Evolutionary conservation across 768 basidiomycete species (phyloP).

Genomic region (Rubroboletus satanas): DNA sequence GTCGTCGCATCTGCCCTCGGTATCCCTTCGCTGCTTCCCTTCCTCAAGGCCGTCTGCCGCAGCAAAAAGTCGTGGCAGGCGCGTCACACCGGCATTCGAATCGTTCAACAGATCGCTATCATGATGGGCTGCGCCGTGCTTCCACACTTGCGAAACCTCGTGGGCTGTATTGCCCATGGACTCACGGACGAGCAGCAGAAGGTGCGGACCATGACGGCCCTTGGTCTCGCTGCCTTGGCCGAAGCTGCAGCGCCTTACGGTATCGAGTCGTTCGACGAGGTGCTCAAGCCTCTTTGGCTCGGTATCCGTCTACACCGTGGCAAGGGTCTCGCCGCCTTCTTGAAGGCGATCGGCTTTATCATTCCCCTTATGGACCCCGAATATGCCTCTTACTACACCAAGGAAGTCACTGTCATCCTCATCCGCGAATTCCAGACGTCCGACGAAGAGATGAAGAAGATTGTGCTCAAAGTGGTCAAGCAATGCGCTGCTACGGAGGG

Average conservation of each 20-base stretch:
- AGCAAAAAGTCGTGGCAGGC: constrained; percentile 99
- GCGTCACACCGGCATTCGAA: constrained; percentile 97
- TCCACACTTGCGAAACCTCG: constrained; percentile 93
- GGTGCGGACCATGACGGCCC: constrained; percentile 75
- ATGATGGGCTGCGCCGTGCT: constrained; percentile 99
- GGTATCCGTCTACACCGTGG: constrained; percentile 77
- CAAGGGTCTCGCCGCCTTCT: constrained; percentile 72
- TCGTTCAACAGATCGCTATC: constrained; percentile 98
- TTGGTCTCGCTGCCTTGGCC: constrained; percentile 84
- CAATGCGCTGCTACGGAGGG: constrained; percentile 99
- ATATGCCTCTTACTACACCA: constrained; percentile 98
- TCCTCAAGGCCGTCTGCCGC: constrained; percentile 97
- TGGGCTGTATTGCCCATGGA: constrained; percentile 89
- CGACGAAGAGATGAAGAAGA: constrained; percentile 99
- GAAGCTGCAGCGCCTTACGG: constrained; percentile 98
- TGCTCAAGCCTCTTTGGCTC: constrained; percentile 76
- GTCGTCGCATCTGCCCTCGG: constrained; percentile 98
- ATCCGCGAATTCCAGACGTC: constrained; percentile 99
- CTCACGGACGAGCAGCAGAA: constrained; percentile 78
- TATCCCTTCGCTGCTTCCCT: constrained; percentile 94
- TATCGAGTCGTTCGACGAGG: constrained; percentile 98
- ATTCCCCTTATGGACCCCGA: constrained; percentile 99
- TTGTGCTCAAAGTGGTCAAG: constrained; percentile 97
- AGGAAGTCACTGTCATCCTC: constrained; percentile 94
- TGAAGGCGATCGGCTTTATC: constrained; percentile 97